These are phyloP conservation scores for Fusarium setosum DNA, from an alignment of 2,329 filamentous ascomycete genomes.

Conservation along the genomic window DNA sequence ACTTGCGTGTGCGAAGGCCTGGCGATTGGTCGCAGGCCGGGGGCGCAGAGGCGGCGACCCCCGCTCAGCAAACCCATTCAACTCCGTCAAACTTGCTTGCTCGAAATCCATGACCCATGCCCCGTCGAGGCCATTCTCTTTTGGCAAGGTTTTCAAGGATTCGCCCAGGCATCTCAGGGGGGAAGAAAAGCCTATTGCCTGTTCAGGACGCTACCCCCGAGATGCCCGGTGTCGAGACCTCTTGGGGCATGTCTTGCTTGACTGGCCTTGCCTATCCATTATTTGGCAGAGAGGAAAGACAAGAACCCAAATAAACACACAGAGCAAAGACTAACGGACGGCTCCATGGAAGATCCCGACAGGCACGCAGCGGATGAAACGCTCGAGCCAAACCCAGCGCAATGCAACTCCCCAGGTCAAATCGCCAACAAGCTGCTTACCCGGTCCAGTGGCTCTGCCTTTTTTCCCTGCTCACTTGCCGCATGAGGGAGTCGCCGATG, in stretches of 20 bases:
- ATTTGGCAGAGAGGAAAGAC: background rate
- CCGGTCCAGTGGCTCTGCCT: background rate
- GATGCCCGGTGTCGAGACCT: slow-evolving; percentile 15
- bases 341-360: slow-evolving; percentile 1
- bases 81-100: slow-evolving; percentile 17
- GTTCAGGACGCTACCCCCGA: slow-evolving; percentile 29
- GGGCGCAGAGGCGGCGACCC: slow-evolving; percentile 21
- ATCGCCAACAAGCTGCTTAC: background rate
- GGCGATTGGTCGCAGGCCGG: slow-evolving; percentile 34
- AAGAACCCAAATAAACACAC: too few species aligned
- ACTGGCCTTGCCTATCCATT: background rate
- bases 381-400: slow-evolving; percentile 27
- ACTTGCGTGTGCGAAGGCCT: slow-evolving; percentile 30
- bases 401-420: slow-evolving; percentile 10
- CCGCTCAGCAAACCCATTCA: slow-evolving; percentile 30
- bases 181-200: slow-evolving; percentile 6
- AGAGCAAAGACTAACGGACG: background rate
- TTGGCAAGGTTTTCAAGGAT: slow-evolving; percentile 25
- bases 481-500: slow-evolving; percentile 35
- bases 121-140: slow-evolving; percentile 18
- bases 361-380: slow-evolving; percentile 33
- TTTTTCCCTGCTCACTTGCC: slow-evolving; percentile 9
- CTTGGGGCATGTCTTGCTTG: background rate
- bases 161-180: slow-evolving; percentile 18
- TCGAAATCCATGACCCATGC: slow-evolving; percentile 25